Evolutionary conservation across 352 stramenopile genomes (phyloP).

Genomic region (Pythium sp.): DNA sequence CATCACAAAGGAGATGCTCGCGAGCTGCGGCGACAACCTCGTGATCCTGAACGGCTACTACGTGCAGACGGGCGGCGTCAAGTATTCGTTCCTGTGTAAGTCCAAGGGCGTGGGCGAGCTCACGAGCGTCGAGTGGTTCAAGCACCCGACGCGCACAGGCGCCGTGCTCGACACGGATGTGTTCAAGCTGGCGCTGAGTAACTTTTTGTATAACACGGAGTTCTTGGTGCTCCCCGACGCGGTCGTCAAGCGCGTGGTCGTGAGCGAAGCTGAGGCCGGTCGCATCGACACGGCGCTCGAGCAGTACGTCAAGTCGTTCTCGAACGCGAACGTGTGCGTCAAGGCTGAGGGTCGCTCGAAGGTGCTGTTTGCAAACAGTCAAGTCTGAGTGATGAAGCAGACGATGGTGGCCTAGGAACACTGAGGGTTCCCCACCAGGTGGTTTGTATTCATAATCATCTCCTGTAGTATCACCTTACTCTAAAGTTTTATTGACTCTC

Average conservation of each 20-base stretch:
- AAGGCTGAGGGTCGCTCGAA: slow-evolving; percentile 9
- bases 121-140: slow-evolving; percentile 38
- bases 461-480: neutral
- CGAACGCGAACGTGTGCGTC: slow-evolving; percentile 5
- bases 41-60: slow-evolving; percentile 38
- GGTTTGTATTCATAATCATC: neutral
- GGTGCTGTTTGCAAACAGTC: neutral
- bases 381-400: neutral
- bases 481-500: neutral
- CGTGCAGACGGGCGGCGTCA: slow-evolving; percentile 35
- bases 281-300: slow-evolving; percentile 29
- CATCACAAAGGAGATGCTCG: slow-evolving; percentile 29
- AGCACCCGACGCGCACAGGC: slow-evolving; percentile 18
- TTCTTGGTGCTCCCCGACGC: slow-evolving; percentile 35
- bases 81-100: slow-evolving; percentile 42
- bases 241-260: slow-evolving; percentile 30
- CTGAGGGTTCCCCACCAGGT: no score
- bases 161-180: slow-evolving; percentile 14
- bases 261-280: slow-evolving; percentile 58
- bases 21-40: slow-evolving; percentile 26
- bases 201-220: slow-evolving; percentile 22
- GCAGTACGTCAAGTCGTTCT: slow-evolving; percentile 13
- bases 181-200: slow-evolving; percentile 17
- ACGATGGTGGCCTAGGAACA: neutral
- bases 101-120: slow-evolving; percentile 19